A percentile compares a stretch with the other conserved stretches of the same genome.
These are phyloP conservation scores for Alnus rubra DNA, from an alignment of 306 rosid genomes.

Conservation along the genomic window DNA sequence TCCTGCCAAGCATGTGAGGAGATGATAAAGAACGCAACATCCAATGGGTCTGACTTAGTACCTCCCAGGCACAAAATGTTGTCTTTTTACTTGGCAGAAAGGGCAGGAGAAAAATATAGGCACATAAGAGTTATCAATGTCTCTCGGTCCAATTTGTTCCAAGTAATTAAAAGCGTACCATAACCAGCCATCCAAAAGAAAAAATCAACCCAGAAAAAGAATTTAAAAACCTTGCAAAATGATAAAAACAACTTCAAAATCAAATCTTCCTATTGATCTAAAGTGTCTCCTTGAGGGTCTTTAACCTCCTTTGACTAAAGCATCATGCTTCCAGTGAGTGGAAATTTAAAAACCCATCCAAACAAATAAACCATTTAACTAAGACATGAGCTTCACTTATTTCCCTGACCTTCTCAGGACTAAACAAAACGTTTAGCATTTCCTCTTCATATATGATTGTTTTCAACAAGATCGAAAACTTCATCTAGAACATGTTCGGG, in stretches of 20 bases:
- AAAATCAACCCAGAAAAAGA: not conserved
- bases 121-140: not conserved
- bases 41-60: not conserved
- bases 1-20: not conserved
- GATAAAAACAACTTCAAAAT: not conserved
- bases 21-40: not conserved
- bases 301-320: not conserved
- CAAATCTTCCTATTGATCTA: not conserved
- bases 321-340: not conserved
- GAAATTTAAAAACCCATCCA: not conserved
- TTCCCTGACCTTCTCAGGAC: not conserved
- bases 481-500: not conserved
- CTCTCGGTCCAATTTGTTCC: not conserved
- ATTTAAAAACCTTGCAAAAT: not conserved
- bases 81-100: too few relatives aligned
- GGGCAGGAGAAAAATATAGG: too few relatives aligned
- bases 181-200: not conserved
- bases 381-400: not conserved
- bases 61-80: too few relatives aligned
- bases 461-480: not conserved
- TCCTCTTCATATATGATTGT: not conserved
- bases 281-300: not conserved
- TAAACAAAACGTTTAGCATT: not conserved
- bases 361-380: not conserved
- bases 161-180: not conserved